Base-by-base conservation (phyloP, 1,284 basidiomycete species). In the Retiboletus flavoniger region DNA sequence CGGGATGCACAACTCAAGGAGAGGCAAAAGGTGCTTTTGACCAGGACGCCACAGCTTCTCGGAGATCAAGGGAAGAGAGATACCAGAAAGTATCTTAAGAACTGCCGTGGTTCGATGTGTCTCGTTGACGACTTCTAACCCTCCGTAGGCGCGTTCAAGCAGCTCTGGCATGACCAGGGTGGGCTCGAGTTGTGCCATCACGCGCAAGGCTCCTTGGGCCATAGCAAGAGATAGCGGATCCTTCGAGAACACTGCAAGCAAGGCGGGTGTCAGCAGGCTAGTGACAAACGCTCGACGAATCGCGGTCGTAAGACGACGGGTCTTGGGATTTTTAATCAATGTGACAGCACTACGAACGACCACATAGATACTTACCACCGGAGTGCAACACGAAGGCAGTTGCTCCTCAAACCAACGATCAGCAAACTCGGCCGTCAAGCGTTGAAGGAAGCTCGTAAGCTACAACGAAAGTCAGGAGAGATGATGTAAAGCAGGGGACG, bases 241-340 rank as follows among this genome's bases (percentile, higher is more conserved):
- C 72, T 98, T 98, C 48, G 93, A 88, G 74, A 99, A 99, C 89
- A 99, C 97, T 21, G 93, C 86, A 13, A 98, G 82, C 34, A 99
- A 77, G 1, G 93, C 91, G 9, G 96, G 92, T 1, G 93, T 96
- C 39, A 92, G 84, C 40, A 98, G 79, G 40, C 83, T 87, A 24
- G 78, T 76, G 21, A 98, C 93, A 65, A 99, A 95, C 26, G 87
- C 84, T 50, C 83, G 84, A 54, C 91, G 87, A 64, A 99, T 96
- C 21, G 78, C 76, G 6, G 84, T 82, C 0, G 95, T 98, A 42
- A 99, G 75, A 10, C 95, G 84, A 65, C 86, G 79, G 6, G 75
- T 77, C 86, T 90, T 63, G 24, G 40, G 32, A 39, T 41, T 42
- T 51, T n/a, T 54, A 19, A 49, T 51, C 26, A 62, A 40, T 40